A percentile compares a stretch with the other conserved stretches of the same genome.
phyloP scores from a whole-genome alignment of 139 green algal species.

The Spirogloea muscicola region DNA sequence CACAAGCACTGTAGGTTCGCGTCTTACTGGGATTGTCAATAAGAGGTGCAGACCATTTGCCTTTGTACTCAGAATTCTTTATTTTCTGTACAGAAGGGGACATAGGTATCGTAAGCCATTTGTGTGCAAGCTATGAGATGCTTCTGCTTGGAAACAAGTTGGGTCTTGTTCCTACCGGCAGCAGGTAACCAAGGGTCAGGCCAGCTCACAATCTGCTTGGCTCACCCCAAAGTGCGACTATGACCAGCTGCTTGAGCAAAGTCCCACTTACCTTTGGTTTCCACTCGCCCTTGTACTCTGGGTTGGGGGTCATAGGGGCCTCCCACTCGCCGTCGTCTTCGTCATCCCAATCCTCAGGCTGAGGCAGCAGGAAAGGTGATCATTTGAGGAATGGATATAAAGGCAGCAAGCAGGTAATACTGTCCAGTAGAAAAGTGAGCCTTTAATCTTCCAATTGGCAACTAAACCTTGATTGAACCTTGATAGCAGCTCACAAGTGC shows the following conservation, averaged over 20 bases:
- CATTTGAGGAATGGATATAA: neutral
- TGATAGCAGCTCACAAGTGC: no score
- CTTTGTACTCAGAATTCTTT: constrained; percentile 70
- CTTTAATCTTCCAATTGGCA: no score
- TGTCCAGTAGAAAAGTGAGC: neutral
- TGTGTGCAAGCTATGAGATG: neutral
- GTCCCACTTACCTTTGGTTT: constrained; percentile 49
- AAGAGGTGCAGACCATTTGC: constrained; percentile 73
- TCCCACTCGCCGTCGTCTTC: constrained; percentile 92
- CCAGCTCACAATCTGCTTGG: neutral
- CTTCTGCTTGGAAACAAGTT: neutral
- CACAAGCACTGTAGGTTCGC: neutral
- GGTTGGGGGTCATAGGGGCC: constrained; percentile 76
- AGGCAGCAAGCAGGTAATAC: neutral
- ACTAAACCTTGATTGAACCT: no score
- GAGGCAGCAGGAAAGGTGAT: constrained; percentile 9
- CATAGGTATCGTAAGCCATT: neutral
- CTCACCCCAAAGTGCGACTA: neutral
- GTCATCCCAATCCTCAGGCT: constrained; percentile 90
- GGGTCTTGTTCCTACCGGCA: no score
- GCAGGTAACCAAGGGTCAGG: neutral
- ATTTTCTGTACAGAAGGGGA: constrained; percentile 55
- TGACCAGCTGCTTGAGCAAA: neutral
- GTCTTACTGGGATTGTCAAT: constrained; percentile 70
- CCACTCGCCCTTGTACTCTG: constrained; percentile 87